Percentiles rank a stretch among this genome's conserved stretches.
phyloP scores from a whole-genome alignment of 768 basidiomycete species.

The Suillus clintonianus region DNA sequence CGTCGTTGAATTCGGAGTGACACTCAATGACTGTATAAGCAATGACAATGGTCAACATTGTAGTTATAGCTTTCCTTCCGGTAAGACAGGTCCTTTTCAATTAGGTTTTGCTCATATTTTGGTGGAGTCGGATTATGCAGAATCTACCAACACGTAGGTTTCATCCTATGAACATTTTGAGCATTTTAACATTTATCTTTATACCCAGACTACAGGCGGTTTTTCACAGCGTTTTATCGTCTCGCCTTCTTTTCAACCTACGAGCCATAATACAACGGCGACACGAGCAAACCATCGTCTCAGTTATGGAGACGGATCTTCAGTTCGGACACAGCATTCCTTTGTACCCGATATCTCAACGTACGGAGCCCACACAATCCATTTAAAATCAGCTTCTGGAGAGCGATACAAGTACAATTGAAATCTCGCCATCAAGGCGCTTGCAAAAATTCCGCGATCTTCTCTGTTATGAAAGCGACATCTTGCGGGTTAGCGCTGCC shows the following conservation, averaged over 20 bases:
- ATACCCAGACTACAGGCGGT: neutral
- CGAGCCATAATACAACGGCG: neutral
- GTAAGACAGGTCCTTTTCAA: neutral
- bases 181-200: neutral
- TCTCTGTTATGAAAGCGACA: constrained; percentile 40
- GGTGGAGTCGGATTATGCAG: neutral
- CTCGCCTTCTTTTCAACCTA: neutral
- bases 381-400: neutral
- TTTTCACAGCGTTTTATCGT: neutral
- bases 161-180: neutral
- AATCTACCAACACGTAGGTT: neutral
- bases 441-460: constrained; percentile 45
- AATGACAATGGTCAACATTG: neutral
- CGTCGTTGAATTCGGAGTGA: neutral
- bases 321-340: neutral
- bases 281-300: neutral
- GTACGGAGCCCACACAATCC: neutral
- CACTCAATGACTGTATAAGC: neutral
- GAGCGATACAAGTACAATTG: neutral
- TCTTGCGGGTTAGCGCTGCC: constrained; percentile 44
- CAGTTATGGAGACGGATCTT: neutral
- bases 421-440: constrained; percentile 13
- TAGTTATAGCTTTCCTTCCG: neutral
- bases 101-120: neutral
- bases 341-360: neutral